Conservation (phyloP, 1,139 yeast species). For the Scheffersomyces stambukii region DNA sequence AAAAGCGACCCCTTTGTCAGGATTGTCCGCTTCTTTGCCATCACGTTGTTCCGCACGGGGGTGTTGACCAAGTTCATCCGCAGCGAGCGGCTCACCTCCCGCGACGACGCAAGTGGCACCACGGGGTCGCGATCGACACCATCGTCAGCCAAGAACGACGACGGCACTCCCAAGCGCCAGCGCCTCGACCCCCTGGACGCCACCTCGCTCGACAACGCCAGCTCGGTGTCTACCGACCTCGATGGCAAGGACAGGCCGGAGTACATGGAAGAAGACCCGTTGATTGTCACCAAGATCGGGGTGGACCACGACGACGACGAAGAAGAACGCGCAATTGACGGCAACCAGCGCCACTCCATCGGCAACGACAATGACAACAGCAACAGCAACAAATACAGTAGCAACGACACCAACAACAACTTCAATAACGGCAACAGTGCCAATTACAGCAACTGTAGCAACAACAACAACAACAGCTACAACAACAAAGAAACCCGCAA, state of each 20-base stretch:
- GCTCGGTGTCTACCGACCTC: too few species aligned
- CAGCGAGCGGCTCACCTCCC: too few species aligned
- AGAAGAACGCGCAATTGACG: conserved; percentile 1
- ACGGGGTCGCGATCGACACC: too few species aligned
- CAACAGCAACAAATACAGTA: conserved; percentile 1
- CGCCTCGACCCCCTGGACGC: background rate
- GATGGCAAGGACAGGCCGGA: too few species aligned
- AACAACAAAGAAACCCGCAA: too few species aligned
- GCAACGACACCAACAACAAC: conserved; percentile 5
- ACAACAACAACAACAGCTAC: conserved; percentile 1
- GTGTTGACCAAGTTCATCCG: conserved; percentile 31
- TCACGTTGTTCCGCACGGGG: conserved; percentile 32
- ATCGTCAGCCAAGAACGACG: conserved; percentile 1
- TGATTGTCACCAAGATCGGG: conserved; percentile 12
- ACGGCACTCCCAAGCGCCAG: conserved; percentile 1
- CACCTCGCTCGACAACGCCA: too few species aligned
- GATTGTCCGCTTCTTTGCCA: conserved; percentile 34
- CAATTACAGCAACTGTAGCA: background rate
- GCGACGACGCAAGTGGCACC: background rate
- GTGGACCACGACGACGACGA: conserved; percentile 3
- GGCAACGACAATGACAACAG: conserved; percentile 1
- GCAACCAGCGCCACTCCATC: conserved; percentile 1
- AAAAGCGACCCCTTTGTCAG: conserved; percentile 41
- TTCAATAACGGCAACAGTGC: background rate
- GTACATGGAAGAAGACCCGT: conserved; percentile 11